A percentile compares a stretch with the other conserved stretches of the same genome.
Conservation (phyloP, 1,284 basidiomycete genomes). For the Ceratobasidium theobromae region DNA sequence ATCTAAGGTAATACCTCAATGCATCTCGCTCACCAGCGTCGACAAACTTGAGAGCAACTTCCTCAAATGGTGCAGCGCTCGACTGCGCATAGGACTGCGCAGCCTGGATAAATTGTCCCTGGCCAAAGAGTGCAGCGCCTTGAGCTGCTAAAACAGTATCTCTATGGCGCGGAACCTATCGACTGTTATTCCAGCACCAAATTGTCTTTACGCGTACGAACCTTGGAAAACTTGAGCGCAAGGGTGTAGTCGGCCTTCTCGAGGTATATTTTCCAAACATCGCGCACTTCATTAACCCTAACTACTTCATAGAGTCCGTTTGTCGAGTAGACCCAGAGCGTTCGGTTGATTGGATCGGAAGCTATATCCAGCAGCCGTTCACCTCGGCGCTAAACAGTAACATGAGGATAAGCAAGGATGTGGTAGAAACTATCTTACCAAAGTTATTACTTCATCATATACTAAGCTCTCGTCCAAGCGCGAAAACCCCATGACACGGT, state of each 20-base stretch:
- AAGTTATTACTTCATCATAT: slow-evolving; percentile 80
- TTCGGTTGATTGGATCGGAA: slow-evolving; percentile 82
- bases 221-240: slow-evolving; percentile 82
- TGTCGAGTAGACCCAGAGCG: slow-evolving; percentile 94
- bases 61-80: slow-evolving; percentile 83
- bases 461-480: slow-evolving; percentile 79
- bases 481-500: slow-evolving; percentile 77
- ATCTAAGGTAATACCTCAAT: slow-evolving; percentile 85
- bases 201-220: slow-evolving; percentile 41
- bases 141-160: slow-evolving; percentile 84
- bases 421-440: slow-evolving; percentile 54
- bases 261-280: slow-evolving; percentile 93
- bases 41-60: slow-evolving; percentile 87
- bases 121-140: slow-evolving; percentile 80
- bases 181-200: slow-evolving; percentile 20
- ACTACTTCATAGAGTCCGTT: slow-evolving; percentile 88
- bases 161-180: slow-evolving; percentile 77
- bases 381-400: slow-evolving; percentile 51
- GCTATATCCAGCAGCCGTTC: slow-evolving; percentile 65
- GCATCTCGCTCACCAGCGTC: slow-evolving; percentile 93
- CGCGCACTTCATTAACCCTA: slow-evolving; percentile 84
- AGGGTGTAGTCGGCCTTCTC: slow-evolving; percentile 74
- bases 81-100: slow-evolving; percentile 91
- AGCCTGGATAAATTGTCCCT: slow-evolving; percentile 84
- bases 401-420: background rate